Evolutionary conservation across 2,329 filamentous ascomycete genomes (phyloP).

Genomic region (Sporothrix sp.): DNA sequence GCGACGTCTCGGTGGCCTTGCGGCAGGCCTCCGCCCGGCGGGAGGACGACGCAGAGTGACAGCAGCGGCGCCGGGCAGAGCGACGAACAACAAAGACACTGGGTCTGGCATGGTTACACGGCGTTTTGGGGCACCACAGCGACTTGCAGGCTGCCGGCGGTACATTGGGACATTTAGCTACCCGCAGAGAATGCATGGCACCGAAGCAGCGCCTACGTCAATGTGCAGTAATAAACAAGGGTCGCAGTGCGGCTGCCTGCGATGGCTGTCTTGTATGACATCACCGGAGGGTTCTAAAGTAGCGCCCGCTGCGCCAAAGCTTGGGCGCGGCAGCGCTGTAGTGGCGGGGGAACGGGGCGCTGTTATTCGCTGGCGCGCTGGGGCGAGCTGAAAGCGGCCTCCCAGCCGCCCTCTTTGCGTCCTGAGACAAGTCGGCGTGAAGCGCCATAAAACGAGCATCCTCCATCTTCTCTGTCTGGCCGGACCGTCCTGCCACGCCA

Average conservation of each 20-base stretch:
- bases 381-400: constrained; percentile 6
- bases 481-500: neutral
- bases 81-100: neutral
- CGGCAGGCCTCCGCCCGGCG: neutral
- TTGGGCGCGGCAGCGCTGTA: neutral
- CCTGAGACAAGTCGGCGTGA: no score
- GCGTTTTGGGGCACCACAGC: no score
- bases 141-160: no score
- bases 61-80: neutral
- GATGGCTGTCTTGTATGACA: neutral
- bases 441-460: no score
- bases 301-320: neutral
- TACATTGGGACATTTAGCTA: no score
- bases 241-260: no score
- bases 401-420: neutral
- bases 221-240: no score
- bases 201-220: no score
- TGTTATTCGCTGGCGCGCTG: neutral
- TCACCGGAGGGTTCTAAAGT: neutral
- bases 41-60: neutral
- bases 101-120: neutral
- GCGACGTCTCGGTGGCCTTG: constrained; percentile 12
- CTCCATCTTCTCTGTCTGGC: no score
- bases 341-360: neutral
- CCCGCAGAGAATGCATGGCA: no score